Evolutionary conservation across 2,329 filamentous ascomycete genomes (phyloP).

Genomic region (Penicillium sp.): DNA sequence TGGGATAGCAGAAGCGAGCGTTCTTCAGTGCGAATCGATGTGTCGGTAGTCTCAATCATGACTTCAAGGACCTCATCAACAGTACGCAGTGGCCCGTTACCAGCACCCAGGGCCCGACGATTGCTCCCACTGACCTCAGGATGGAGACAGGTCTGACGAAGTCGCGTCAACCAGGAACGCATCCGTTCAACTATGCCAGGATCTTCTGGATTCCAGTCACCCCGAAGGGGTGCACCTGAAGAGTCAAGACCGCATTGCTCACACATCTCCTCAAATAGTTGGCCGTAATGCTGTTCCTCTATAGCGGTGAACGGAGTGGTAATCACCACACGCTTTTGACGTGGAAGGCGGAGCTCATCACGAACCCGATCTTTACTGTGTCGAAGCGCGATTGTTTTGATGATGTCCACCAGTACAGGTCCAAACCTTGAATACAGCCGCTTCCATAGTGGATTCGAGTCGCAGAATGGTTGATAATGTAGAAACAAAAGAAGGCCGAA

Average conservation of each 20-base stretch:
- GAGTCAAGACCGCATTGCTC: conserved; percentile 63
- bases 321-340: conserved; percentile 81
- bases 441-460: conserved; percentile 64
- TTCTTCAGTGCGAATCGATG: conserved; percentile 64
- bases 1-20: conserved; percentile 62
- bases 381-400: conserved; percentile 69
- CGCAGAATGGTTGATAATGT: conserved; percentile 71
- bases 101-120: conserved; percentile 61
- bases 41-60: conserved; percentile 86
- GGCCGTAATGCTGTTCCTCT: conserved; percentile 84
- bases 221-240: conserved; percentile 60
- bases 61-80: conserved; percentile 81
- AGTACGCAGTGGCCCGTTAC: conserved; percentile 68
- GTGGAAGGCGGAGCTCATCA: conserved; percentile 72
- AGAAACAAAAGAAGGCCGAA: conserved; percentile 80
- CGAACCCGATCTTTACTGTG: conserved; percentile 82
- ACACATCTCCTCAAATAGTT: conserved; percentile 72
- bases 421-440: conserved; percentile 62
- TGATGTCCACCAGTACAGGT: conserved; percentile 64
- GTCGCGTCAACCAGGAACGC: conserved; percentile 71
- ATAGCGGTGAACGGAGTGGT: conserved; percentile 86
- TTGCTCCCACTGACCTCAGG: conserved; percentile 73
- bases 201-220: conserved; percentile 64
- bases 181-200: conserved; percentile 63
- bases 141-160: conserved; percentile 82